Percentiles rank a stretch among this genome's conserved stretches.
phyloP scores from a whole-genome alignment of 805 yeast species.

The Komagataella phaffii region DNA sequence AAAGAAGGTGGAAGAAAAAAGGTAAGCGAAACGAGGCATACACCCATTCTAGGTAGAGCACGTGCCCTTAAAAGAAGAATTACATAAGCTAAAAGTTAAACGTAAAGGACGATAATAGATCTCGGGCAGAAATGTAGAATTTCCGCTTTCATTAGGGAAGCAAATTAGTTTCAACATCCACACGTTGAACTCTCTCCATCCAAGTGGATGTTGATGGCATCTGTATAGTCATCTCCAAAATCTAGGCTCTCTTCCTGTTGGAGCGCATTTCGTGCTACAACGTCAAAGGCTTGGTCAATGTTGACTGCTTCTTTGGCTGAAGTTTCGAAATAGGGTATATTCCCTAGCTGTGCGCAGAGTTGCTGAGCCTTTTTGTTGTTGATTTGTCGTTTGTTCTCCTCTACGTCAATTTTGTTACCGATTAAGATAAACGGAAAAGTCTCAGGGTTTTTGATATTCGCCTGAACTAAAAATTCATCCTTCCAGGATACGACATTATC shows the following conservation, averaged over 20 bases:
- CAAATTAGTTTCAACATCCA: constrained; percentile 36
- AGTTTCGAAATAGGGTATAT: constrained; percentile 91
- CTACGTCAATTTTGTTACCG: constrained; percentile 92
- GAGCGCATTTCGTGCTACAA: constrained; percentile 87
- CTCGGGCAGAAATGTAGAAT: neutral
- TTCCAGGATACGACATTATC: constrained; percentile 86
- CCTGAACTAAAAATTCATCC: constrained; percentile 90
- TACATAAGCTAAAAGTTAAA: neutral
- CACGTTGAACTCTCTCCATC: constrained; percentile 73
- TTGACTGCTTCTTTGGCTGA: constrained; percentile 94
- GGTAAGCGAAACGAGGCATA: neutral
- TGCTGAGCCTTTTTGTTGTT: constrained; percentile 37
- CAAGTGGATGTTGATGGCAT: constrained; percentile 88
- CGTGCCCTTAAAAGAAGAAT: neutral
- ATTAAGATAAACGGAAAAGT: constrained; percentile 91
- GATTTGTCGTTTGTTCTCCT: constrained; percentile 74
- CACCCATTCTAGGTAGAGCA: neutral
- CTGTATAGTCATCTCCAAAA: constrained; percentile 86
- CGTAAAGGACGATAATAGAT: neutral
- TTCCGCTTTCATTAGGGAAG: neutral
- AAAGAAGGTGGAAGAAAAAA: neutral
- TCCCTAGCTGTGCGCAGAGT: constrained; percentile 31
- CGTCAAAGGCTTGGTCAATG: constrained; percentile 92
- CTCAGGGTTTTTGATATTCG: constrained; percentile 86
- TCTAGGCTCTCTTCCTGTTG: constrained; percentile 92